These are phyloP conservation scores for Cocos nucifera DNA, from an alignment of 176 grass and related monocot species.

Conservation along the genomic window DNA sequence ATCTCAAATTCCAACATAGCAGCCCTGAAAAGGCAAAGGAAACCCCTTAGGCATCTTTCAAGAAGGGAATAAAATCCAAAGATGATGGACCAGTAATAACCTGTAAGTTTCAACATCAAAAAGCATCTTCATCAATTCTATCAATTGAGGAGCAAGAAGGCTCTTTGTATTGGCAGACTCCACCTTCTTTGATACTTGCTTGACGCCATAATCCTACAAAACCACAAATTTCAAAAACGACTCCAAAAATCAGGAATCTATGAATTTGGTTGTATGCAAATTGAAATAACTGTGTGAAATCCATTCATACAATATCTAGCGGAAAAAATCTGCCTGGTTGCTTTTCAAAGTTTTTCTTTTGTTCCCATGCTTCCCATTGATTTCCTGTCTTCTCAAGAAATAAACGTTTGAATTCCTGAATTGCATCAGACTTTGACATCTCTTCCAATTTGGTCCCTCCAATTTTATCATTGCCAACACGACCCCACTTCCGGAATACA, in stretches of 20 bases:
- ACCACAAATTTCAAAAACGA: not conserved
- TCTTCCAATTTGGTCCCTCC: constrained; percentile 72
- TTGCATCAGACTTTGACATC: constrained; percentile 76
- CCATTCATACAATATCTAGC: constrained; percentile 68
- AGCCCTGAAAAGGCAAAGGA: constrained; percentile 34
- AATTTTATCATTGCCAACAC: constrained; percentile 84
- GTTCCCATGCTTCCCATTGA: constrained; percentile 82
- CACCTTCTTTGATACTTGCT: constrained; percentile 48
- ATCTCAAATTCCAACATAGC: constrained; percentile 98
- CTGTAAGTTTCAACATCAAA: constrained; percentile 93
- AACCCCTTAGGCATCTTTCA: not conserved
- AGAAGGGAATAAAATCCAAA: not conserved
- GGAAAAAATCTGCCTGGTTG: constrained; percentile 78
- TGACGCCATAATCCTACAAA: constrained; percentile 89
- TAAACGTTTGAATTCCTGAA: constrained; percentile 81
- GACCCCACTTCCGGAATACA: constrained; percentile 92
- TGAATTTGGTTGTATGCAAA: no score
- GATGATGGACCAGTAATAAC: constrained; percentile 26
- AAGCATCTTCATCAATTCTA: constrained; percentile 85
- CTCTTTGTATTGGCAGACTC: constrained; percentile 53
- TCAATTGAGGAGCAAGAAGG: constrained; percentile 70
- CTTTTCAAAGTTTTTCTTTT: constrained; percentile 70
- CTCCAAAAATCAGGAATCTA: no score
- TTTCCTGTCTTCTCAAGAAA: constrained; percentile 98
- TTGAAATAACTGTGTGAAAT: no score